Base-by-base conservation (phyloP, 1,139 yeast species). In the Magnusiomyces clavatus region DNA sequence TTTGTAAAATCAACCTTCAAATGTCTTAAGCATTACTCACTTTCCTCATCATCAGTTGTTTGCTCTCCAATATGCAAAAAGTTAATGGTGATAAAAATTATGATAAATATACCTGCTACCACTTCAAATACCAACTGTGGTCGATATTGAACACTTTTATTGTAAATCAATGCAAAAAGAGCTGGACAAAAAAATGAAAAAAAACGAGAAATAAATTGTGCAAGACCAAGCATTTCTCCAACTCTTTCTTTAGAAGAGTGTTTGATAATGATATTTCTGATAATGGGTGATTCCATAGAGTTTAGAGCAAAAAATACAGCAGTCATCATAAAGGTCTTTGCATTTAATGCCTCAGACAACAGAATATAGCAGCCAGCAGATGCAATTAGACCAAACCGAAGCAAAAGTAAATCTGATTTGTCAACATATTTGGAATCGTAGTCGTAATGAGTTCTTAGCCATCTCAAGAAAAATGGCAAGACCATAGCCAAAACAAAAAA, bases 181-280 rank as follows among this genome's bases (percentile, higher is more conserved):
- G 61, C 56, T 10, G 71, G 71, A 6, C 62, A 58, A 12, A 67
- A 49, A 12, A 64, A 58, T 42, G 58, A 56, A 19, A 61, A 60
- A 10, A 67, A 49, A 19, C 58, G 55, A 46, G 65, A 59, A 42
- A 68, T 54, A 16, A 64, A 57, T 3, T 66, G 58, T 13, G 66
- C 51, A 1, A 68, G 70, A 8, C 72, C 72, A 13, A 69, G 54
- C 17, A 68, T 59, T 44, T 61, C 65, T 1, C 72, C 72, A 6
- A 66, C 60, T 43, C 61, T 56, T 16, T 60, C 60, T 49, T 58
- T 60, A n/a, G 63, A 60, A 10, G 73, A 74, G 59, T 77, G 78
- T 62, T 81, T 81, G 54, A 79, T 73, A 40, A 81, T 61, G 2
- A 80, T 60, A 5, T 78, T 70, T 54, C 76, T 77, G 31, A 80